Evolutionary conservation across 345 rosid species (phyloP).

Genomic region (Turnera subulata): DNA sequence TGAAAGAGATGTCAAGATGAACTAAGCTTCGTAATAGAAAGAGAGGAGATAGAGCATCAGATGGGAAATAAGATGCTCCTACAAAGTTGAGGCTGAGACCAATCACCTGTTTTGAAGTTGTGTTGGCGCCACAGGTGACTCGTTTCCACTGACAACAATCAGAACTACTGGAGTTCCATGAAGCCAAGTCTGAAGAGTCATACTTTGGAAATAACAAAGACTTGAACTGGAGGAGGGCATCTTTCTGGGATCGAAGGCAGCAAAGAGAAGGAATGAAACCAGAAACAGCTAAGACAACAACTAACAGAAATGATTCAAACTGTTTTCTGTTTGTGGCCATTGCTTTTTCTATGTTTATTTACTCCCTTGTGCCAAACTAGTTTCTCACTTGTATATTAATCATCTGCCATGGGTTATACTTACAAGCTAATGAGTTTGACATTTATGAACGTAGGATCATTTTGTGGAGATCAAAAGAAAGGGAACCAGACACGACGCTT

Average conservation of each 20-base stretch:
- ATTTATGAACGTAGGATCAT: too few relatives aligned
- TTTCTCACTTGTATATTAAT: too few relatives aligned
- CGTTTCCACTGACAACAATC: slow-evolving; percentile 20
- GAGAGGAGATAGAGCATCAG: neutral
- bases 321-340: too few relatives aligned
- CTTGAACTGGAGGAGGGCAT: slow-evolving; percentile 25
- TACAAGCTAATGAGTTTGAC: too few relatives aligned
- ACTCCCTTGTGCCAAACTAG: too few relatives aligned
- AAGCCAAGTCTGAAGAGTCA: neutral
- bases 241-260: slow-evolving; percentile 18
- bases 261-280: neutral
- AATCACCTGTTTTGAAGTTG: neutral
- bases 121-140: neutral
- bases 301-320: too few relatives aligned
- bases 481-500: too few relatives aligned
- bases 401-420: too few relatives aligned
- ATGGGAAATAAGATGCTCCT: neutral
- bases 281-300: too few relatives aligned
- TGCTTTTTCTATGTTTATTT: too few relatives aligned
- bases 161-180: slow-evolving; percentile 12
- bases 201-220: neutral
- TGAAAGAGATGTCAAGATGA: neutral
- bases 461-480: too few relatives aligned
- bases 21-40: neutral
- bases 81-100: neutral